Percentiles rank a stretch among this genome's conserved stretches.
These are phyloP conservation scores for Oxytropis ochrocephala DNA, from an alignment of 306 rosid genomes.

Conservation along the genomic window DNA sequence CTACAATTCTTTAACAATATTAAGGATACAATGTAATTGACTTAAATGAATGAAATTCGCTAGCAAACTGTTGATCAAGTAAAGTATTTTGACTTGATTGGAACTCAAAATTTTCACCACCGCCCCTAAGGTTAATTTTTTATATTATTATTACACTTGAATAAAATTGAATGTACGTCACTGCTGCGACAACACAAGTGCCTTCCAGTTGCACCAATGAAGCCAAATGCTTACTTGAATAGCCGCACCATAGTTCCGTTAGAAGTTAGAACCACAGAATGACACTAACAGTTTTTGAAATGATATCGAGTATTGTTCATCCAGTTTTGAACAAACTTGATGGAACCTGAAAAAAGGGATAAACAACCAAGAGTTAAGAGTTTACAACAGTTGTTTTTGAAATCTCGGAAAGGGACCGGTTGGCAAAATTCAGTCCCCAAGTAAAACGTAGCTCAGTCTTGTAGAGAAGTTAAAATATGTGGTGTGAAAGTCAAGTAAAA, in stretches of 20 bases:
- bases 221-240: neutral
- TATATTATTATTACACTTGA: neutral
- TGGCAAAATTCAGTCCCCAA: neutral
- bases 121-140: no score
- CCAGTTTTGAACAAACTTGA: slow-evolving; percentile 55
- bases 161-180: slow-evolving; percentile 3
- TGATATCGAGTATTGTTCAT: slow-evolving; percentile 17
- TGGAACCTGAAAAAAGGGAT: slow-evolving; percentile 48
- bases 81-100: no score
- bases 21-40: no score
- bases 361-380: neutral
- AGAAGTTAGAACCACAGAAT: neutral
- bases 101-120: no score
- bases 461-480: neutral
- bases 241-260: neutral
- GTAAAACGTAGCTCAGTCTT: neutral
- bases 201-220: slow-evolving; percentile 17
- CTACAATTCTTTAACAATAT: no score
- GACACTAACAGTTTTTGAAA: slow-evolving; percentile 13
- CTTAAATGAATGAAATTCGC: no score
- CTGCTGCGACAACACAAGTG: slow-evolving; percentile 17
- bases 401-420: neutral
- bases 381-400: no score
- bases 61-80: no score
- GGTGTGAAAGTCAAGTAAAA: neutral